Evolutionary conservation across 1,284 basidiomycete genomes (phyloP), one percentile per base, ranked within the genome.

Genomic region (Ganoderma sinense): DNA sequence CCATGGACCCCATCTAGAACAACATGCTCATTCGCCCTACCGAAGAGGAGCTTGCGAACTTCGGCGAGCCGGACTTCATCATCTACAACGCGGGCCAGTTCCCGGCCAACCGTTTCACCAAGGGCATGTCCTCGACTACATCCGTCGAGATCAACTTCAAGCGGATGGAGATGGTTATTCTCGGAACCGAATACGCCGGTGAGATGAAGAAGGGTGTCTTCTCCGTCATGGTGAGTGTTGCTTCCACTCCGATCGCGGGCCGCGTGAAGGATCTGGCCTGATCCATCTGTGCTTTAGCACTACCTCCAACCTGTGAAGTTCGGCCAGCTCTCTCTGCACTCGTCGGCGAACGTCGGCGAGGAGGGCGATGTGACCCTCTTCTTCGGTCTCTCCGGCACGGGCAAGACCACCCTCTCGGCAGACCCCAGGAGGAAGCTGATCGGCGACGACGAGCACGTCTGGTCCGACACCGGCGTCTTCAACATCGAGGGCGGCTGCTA

Each of bases 181-280:
- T 99, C 78, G 97, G 98, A 73, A 99, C 98, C 68, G 97, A 99
- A 83, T 99, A 99, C 83, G 98, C 98, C 65, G 98, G 98, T 74
- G 98, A 99, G 87, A 99, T 99, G 98, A 99, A 99, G 89, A 99
- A 99, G 91, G 98, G 98, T 83, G 95, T 99, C 82, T 99, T 99
- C 88, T 97, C 95, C 65, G 97, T 99, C 79, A 99, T 99, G 98
- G 91, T 91, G 75, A 58, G 84, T 62, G 64, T 64, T 68, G 40
- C 26, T 53, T 61, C 67, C 64, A 61, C 65, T 60, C 66, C 66
- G 65, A 61, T 62, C 66, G 53, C 74, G 65, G 36, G 43, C 59
- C 58, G 55, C 67, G 67, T 72, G 67, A 51, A 65, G 66, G 59
- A 51, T n/a, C 48, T n/a, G 68, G 65, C 66, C 78, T 73, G 62